Evolutionary conservation across 139 green algal species (phyloP).

Genomic region (Bryopsis sp.): DNA sequence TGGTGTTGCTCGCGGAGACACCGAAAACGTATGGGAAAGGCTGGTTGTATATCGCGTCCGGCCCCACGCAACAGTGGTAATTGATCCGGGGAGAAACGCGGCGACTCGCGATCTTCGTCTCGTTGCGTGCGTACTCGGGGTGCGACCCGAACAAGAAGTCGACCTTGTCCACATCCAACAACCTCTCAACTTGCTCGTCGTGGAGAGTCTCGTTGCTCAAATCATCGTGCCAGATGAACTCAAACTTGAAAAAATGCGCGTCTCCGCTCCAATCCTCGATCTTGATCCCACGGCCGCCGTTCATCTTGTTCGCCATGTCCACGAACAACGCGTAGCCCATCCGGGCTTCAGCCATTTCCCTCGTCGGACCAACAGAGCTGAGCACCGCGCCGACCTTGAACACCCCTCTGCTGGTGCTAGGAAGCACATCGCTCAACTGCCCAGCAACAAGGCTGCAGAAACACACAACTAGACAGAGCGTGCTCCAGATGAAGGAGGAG

Average conservation of each 20-base stretch:
- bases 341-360: not conserved
- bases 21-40: not conserved
- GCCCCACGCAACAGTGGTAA: constrained; percentile 16
- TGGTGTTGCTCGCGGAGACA: not conserved
- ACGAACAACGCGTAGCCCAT: constrained; percentile 11
- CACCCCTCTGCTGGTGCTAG: not conserved
- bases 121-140: not conserved
- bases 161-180: not conserved
- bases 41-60: constrained; percentile 9
- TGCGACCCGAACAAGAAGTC: constrained; percentile 12
- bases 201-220: not conserved
- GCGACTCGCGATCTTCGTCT: not conserved
- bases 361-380: not conserved
- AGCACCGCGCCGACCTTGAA: constrained; percentile 13
- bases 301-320: not conserved
- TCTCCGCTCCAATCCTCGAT: not conserved
- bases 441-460: not conserved
- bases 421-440: no score
- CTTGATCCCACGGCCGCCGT: not conserved
- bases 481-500: no score
- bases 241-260: constrained; percentile 2
- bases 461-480: no score
- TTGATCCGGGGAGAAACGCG: not conserved
- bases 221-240: constrained; percentile 8
- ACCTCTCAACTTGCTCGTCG: not conserved